These are phyloP conservation scores for Crucibulum parvulum DNA, from an alignment of 1,284 basidiomycete species.

Conservation along the genomic window DNA sequence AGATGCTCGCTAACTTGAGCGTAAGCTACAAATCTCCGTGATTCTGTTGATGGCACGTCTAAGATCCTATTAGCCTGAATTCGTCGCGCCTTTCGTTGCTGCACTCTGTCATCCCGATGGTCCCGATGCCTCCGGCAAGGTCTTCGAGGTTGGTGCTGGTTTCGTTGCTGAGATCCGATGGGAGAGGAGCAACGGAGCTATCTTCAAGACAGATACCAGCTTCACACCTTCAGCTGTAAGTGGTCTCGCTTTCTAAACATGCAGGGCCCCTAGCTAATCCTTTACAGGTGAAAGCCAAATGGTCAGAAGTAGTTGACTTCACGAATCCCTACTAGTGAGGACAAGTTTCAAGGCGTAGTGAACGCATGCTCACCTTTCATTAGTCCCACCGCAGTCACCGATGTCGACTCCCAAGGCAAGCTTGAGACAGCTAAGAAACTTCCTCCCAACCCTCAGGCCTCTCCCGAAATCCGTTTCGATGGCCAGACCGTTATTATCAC, in stretches of 20 bases:
- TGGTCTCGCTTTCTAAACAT: constrained; percentile 1
- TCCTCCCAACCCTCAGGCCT: constrained; percentile 77
- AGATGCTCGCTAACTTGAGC: constrained; percentile 92
- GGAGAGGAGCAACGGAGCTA: constrained; percentile 87
- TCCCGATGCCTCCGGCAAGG: constrained; percentile 84
- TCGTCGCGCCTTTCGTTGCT: constrained; percentile 92
- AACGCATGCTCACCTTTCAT: constrained; percentile 7
- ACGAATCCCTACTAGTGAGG: constrained; percentile 76
- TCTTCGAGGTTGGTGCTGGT: constrained; percentile 96
- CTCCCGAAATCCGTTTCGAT: constrained; percentile 81
- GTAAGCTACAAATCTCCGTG: constrained; percentile 40
- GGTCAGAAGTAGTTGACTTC: constrained; percentile 88
- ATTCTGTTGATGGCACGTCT: constrained; percentile 3
- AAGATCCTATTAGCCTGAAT: constrained; percentile 71
- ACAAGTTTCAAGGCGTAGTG: background rate
- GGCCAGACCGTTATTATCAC: constrained; percentile 95
- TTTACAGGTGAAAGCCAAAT: constrained; percentile 77
- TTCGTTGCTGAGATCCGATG: constrained; percentile 93
- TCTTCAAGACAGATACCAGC: constrained; percentile 91
- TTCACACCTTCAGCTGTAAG: constrained; percentile 95
- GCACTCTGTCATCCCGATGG: constrained; percentile 81
- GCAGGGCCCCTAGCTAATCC: background rate
- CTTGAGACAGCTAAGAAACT: constrained; percentile 75
- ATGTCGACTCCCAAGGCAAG: constrained; percentile 75
- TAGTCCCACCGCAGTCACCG: constrained; percentile 74